phyloP scores from a whole-genome alignment of 2,329 filamentous ascomycete species.

The Cryphonectria carpinicola region DNA sequence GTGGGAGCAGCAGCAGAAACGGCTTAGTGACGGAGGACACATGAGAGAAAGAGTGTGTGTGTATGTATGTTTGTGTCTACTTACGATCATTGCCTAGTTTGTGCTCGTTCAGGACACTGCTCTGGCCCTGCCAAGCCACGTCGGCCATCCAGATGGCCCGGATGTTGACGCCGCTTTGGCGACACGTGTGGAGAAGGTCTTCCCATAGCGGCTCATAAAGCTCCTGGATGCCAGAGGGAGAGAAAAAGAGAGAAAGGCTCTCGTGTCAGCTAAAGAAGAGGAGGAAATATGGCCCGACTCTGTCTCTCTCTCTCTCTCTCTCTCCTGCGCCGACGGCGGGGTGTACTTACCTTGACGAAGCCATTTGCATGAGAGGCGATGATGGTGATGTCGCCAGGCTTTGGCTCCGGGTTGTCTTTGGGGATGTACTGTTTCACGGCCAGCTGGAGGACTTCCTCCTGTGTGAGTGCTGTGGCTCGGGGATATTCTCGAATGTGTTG shows the following conservation, averaged over 20 bases:
- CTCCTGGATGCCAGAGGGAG: conserved; percentile 60
- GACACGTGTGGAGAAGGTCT: conserved; percentile 67
- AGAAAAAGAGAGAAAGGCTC: conserved; percentile 15
- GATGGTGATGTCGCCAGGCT: conserved; percentile 80
- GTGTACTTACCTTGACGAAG: conserved; percentile 75
- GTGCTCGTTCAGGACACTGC: conserved; percentile 75
- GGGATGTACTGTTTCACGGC: conserved; percentile 90
- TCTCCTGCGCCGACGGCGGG: background rate
- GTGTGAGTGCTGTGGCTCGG: conserved; percentile 69
- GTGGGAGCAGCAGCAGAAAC: background rate
- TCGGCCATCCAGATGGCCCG: conserved; percentile 89
- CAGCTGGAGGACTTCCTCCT: conserved; percentile 75
- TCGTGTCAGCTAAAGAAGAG: conserved; percentile 5
- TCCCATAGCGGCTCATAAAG: conserved; percentile 93
- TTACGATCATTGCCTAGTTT: conserved; percentile 82
- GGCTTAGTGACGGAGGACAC: background rate
- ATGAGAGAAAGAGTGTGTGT: conserved; percentile 1
- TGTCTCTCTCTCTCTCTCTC: too few species aligned
- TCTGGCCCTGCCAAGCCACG: conserved; percentile 81
- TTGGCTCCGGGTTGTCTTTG: conserved; percentile 67
- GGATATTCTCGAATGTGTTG: conserved; percentile 85
- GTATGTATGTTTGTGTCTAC: conserved; percentile 34
- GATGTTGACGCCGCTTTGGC: conserved; percentile 67
- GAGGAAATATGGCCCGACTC: background rate
- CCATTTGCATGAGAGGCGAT: conserved; percentile 89